phyloP scores from a whole-genome alignment of 208 protist genomes.

The Trypanosoma mega region DNA sequence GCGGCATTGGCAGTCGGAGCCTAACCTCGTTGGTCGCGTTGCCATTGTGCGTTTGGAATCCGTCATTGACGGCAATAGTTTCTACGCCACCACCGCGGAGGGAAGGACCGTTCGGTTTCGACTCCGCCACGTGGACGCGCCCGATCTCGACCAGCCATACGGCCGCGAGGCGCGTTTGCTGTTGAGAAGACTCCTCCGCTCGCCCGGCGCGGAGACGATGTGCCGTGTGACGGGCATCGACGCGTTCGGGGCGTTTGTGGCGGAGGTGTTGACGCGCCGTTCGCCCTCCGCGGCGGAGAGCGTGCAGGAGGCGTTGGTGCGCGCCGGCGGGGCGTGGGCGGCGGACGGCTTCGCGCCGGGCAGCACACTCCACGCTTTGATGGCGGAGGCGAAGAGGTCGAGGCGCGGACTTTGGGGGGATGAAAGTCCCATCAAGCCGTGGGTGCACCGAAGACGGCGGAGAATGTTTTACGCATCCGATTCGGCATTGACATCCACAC shows the following conservation, averaged over 20 bases:
- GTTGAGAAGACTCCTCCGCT: slow-evolving; percentile 8
- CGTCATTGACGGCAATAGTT: slow-evolving; percentile 24
- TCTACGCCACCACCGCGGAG: slow-evolving; percentile 19
- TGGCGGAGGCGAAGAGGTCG: slow-evolving; percentile 16
- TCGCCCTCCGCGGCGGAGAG: neutral
- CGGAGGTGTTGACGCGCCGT: slow-evolving; percentile 16
- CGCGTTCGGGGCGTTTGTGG: slow-evolving; percentile 9
- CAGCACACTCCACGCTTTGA: neutral
- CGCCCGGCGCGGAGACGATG: neutral
- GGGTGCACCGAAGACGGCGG: neutral
- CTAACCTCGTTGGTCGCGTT: slow-evolving; percentile 6
- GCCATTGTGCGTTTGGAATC: slow-evolving; percentile 4
- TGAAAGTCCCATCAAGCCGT: slow-evolving; percentile 2
- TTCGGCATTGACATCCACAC: no score
- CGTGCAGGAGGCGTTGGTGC: slow-evolving; percentile 27
- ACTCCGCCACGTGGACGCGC: slow-evolving; percentile 16
- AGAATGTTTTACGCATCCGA: neutral
- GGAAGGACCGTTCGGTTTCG: slow-evolving; percentile 19
- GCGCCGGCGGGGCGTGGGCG: slow-evolving; percentile 17
- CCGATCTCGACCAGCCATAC: slow-evolving; percentile 12
- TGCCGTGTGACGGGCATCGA: slow-evolving; percentile 20
- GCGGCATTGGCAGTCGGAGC: neutral
- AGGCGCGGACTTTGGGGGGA: slow-evolving; percentile 20
- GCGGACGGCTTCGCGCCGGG: slow-evolving; percentile 18
- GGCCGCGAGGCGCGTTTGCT: slow-evolving; percentile 10